A percentile compares a stretch with the other conserved stretches of the same genome.
These are phyloP conservation scores for Xerophyta viscosa DNA, from an alignment of 106 monocot genomes.

Conservation along the genomic window DNA sequence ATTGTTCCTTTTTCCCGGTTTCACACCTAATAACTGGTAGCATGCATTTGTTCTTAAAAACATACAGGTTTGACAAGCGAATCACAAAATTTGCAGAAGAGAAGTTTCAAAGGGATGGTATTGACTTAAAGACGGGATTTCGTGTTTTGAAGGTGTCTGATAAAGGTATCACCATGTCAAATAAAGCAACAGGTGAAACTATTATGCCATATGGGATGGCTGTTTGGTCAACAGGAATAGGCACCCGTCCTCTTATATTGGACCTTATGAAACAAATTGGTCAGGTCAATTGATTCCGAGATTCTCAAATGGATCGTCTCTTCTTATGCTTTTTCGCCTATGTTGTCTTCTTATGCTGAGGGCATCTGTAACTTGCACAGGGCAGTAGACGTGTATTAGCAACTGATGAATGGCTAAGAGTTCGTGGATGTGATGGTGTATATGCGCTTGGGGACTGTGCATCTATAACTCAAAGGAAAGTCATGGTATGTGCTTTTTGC, in stretches of 20 bases:
- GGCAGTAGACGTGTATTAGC: constrained; percentile 54
- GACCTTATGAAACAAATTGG: constrained; percentile 61
- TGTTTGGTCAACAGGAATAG: constrained; percentile 78
- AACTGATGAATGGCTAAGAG: constrained; percentile 75
- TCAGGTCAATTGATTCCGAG: constrained; percentile 28
- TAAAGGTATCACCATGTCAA: constrained; percentile 53
- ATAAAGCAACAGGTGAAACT: constrained; percentile 20
- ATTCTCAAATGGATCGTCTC: too few species aligned
- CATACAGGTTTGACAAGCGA: constrained; percentile 61
- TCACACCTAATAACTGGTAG: background rate
- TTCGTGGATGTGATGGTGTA: constrained; percentile 43
- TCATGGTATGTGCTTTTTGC: constrained; percentile 60
- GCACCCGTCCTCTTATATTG: constrained; percentile 45
- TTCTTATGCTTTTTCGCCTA: too few species aligned
- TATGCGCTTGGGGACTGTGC: constrained; percentile 74
- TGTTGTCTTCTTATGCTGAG: background rate
- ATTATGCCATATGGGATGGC: constrained; percentile 67
- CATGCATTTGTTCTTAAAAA: background rate
- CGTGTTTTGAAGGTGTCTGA: constrained; percentile 61
- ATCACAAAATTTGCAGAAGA: constrained; percentile 63
- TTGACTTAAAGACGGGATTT: constrained; percentile 56
- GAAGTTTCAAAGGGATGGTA: constrained; percentile 69
- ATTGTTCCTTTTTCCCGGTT: background rate
- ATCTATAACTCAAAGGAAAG: constrained; percentile 54
- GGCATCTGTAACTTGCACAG: constrained; percentile 19